Conservation (phyloP, 148 eudicot species). For the Oxyria digyna region DNA sequence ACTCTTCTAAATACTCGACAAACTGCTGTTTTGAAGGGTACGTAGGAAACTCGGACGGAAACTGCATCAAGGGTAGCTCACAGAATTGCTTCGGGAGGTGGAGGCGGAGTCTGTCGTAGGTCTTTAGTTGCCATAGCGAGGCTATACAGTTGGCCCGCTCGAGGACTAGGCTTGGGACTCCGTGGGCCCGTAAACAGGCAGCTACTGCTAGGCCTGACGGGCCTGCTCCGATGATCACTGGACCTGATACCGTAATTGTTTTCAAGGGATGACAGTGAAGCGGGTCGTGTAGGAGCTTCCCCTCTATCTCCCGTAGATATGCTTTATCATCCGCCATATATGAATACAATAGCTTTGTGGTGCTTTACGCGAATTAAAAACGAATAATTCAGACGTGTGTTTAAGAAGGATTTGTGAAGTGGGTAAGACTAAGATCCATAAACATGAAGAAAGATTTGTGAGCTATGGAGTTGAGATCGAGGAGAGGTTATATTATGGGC, state of each 20-base stretch:
- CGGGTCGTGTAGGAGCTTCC: constrained; percentile 33
- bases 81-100: constrained; percentile 64
- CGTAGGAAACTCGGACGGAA: constrained; percentile 44
- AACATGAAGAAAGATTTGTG: too few relatives aligned
- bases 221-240: constrained; percentile 63
- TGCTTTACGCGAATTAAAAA: neutral
- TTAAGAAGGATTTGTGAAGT: neutral
- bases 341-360: too few relatives aligned
- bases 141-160: constrained; percentile 56
- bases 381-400: neutral
- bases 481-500: neutral
- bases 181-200: constrained; percentile 40
- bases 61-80: constrained; percentile 52
- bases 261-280: constrained; percentile 4
- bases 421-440: constrained; percentile 1
- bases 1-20: constrained; percentile 35
- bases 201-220: constrained; percentile 68
- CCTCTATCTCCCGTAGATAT: constrained; percentile 36
- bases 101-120: constrained; percentile 53
- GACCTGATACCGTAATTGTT: constrained; percentile 27
- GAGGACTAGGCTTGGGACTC: constrained; percentile 36
- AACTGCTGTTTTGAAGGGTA: constrained; percentile 58
- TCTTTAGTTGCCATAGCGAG: constrained; percentile 55
- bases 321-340: constrained; percentile 1
- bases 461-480: neutral